These are phyloP conservation scores for Coccomyxa sp. DNA, from an alignment of 139 green algal species.

Conservation along the genomic window DNA sequence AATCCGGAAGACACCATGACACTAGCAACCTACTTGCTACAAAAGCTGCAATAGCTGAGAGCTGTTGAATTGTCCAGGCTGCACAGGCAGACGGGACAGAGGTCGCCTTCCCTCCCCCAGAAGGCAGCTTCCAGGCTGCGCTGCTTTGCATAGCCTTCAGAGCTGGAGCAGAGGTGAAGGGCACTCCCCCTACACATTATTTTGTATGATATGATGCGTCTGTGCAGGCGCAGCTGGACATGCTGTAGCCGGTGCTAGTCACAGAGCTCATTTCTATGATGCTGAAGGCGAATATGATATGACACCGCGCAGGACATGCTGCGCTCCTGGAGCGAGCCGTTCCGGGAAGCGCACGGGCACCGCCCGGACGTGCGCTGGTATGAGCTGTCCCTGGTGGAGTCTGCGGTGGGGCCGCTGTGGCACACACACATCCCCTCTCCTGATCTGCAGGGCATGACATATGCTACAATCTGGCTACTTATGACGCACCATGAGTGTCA, in stretches of 20 bases:
- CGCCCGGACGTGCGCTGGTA: neutral
- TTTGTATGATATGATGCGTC: neutral
- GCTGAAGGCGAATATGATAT: neutral
- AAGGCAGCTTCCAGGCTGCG: neutral
- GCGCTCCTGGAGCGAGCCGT: conserved; percentile 27
- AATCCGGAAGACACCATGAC: too few relatives aligned
- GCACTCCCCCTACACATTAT: neutral
- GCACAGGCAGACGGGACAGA: conserved; percentile 2
- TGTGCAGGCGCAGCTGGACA: too few relatives aligned
- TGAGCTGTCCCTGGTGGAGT: conserved; percentile 45
- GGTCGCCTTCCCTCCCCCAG: neutral
- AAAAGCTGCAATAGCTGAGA: too few relatives aligned
- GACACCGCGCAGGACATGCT: conserved; percentile 33
- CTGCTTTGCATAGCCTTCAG: conserved; percentile 44
- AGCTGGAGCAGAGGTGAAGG: conserved; percentile 26
- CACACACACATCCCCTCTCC: too few relatives aligned
- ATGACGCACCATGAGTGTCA: too few relatives aligned
- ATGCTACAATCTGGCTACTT: too few relatives aligned
- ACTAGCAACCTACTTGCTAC: too few relatives aligned
- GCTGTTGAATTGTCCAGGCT: neutral
- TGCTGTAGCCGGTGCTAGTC: too few relatives aligned
- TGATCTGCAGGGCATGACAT: too few relatives aligned
- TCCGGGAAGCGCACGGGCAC: neutral
- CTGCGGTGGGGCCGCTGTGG: conserved; percentile 13
- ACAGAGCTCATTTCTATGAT: neutral